A percentile compares a stretch with the other conserved stretches of the same genome.
Conservation (phyloP, 1,284 basidiomycete genomes). For the Ganoderma resinaceum region DNA sequence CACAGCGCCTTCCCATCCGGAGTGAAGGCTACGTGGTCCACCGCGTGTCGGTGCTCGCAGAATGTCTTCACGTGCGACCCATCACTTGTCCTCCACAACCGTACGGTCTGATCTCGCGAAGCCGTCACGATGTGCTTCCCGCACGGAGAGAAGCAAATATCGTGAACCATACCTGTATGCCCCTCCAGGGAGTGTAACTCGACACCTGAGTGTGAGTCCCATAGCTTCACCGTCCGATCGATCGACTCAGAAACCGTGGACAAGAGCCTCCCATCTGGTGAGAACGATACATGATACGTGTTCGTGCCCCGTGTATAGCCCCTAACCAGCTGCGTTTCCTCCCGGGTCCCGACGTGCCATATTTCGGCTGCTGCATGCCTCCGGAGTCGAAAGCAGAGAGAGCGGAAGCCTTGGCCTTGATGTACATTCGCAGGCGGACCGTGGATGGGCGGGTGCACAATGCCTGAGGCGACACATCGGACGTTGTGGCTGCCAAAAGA, state of each 20-base stretch:
- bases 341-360: neutral
- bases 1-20: neutral
- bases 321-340: no score
- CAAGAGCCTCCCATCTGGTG: neutral
- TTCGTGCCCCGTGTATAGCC: neutral
- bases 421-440: neutral
- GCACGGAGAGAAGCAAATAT: conserved; percentile 15
- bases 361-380: neutral
- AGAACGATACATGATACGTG: neutral
- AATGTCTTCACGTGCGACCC: conserved; percentile 7
- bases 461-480: neutral
- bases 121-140: conserved; percentile 14
- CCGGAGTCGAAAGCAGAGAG: neutral
- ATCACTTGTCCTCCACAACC: conserved; percentile 19
- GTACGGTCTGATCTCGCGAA: conserved; percentile 18
- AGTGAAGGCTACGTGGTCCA: neutral
- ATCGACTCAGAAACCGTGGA: neutral
- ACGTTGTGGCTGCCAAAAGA: neutral
- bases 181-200: neutral
- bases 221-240: neutral
- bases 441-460: neutral
- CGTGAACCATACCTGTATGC: neutral
- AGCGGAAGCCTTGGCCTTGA: neutral
- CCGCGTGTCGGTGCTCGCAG: neutral
- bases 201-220: neutral